Conservation (phyloP, 768 basidiomycete genomes). For the Boletus sp. region DNA sequence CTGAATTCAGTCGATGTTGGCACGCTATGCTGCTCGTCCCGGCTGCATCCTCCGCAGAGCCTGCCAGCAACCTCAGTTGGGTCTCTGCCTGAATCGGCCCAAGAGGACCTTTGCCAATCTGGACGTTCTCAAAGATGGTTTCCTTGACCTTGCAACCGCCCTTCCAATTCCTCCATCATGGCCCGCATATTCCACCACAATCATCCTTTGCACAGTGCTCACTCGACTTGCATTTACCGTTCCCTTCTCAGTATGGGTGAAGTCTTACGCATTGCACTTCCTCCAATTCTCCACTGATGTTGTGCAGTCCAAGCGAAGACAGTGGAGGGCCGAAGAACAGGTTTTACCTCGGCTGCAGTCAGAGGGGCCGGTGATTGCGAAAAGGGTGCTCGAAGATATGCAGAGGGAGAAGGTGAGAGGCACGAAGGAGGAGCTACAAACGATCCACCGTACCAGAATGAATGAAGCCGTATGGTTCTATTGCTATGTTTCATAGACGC, state of each 20-base stretch:
- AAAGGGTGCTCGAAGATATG: constrained; percentile 45
- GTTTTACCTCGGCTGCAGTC: constrained; percentile 55
- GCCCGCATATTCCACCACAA: constrained; percentile 72
- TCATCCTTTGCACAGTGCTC: constrained; percentile 63
- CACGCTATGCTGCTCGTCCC: constrained; percentile 14
- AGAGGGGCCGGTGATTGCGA: constrained; percentile 40
- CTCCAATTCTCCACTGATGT: constrained; percentile 14
- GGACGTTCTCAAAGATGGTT: constrained; percentile 51
- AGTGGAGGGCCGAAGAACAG: constrained; percentile 56
- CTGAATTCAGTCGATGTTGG: constrained; percentile 24
- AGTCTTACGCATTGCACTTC: background rate
- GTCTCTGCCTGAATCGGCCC: background rate
- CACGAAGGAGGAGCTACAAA: constrained; percentile 49
- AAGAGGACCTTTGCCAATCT: constrained; percentile 25
- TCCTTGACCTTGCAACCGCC: constrained; percentile 72
- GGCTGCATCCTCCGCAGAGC: constrained; percentile 5
- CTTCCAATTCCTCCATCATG: constrained; percentile 67
- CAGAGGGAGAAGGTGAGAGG: constrained; percentile 50
- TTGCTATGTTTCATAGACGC: background rate
- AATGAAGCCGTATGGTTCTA: constrained; percentile 41
- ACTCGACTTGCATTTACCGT: constrained; percentile 58
- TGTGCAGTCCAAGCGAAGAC: constrained; percentile 55
- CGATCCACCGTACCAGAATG: constrained; percentile 46
- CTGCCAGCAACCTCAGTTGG: constrained; percentile 1
- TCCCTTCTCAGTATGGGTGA: constrained; percentile 76